Percentiles rank a stretch among this genome's conserved stretches.
Evolutionary conservation across 495 filamentous ascomycete genomes (phyloP).

Genomic region (Xylaria palmicola): DNA sequence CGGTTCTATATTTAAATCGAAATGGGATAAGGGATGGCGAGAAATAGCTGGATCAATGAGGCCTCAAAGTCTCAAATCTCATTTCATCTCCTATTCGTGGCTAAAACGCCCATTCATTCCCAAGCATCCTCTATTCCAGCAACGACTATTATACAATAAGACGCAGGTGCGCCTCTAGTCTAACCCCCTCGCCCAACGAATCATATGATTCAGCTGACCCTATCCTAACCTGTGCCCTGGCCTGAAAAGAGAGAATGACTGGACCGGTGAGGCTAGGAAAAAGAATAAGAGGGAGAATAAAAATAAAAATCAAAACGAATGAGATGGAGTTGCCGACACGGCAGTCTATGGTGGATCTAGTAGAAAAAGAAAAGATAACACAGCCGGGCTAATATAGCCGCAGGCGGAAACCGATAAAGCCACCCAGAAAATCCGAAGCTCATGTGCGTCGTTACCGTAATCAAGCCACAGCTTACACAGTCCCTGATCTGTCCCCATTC

Average conservation of each 20-base stretch:
- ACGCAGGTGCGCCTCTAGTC: background rate
- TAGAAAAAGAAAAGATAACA: background rate
- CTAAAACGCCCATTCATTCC: background rate
- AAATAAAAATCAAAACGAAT: background rate
- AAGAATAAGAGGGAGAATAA: background rate
- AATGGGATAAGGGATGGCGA: conserved; percentile 1
- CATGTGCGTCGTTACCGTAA: conserved; percentile 15
- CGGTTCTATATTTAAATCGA: conserved; percentile 10
- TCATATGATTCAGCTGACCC: background rate
- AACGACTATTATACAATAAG: conserved; percentile 5
- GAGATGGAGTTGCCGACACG: conserved; percentile 1
- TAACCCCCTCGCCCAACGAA: background rate
- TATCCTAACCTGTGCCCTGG: background rate
- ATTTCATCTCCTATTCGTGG: background rate
- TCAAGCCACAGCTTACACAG: background rate
- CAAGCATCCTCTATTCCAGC: background rate
- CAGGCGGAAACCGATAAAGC: background rate
- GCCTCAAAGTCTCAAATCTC: background rate
- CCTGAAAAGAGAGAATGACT: background rate
- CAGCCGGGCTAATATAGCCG: background rate
- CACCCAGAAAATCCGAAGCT: conserved; percentile 7
- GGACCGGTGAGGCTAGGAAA: background rate
- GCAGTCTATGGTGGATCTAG: conserved; percentile 8
- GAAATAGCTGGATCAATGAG: background rate
- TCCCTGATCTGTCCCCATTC: background rate